Conservation (phyloP, 2,329 filamentous ascomycete species). For the Pseudocercospora macadamiae region DNA sequence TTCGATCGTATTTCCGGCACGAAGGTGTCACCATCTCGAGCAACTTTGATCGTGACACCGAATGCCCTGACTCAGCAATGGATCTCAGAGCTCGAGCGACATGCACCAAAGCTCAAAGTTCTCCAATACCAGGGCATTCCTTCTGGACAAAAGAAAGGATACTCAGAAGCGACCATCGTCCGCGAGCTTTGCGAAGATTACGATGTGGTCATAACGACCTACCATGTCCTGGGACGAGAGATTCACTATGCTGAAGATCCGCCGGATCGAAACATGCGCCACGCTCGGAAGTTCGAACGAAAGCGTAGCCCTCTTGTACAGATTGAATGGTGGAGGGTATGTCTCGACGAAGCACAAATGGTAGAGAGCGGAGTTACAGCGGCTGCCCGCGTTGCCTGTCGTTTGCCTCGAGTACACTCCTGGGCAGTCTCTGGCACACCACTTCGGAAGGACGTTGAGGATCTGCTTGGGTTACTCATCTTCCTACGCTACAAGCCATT, state of each 20-base stretch:
- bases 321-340: slow-evolving; percentile 85
- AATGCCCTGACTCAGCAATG: slow-evolving; percentile 65
- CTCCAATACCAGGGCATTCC: slow-evolving; percentile 59
- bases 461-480: slow-evolving; percentile 77
- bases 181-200: slow-evolving; percentile 49
- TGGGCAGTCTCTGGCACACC: slow-evolving; percentile 95
- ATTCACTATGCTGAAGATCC: slow-evolving; percentile 74
- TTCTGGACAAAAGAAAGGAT: slow-evolving; percentile 36
- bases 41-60: slow-evolving; percentile 66
- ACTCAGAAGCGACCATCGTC: slow-evolving; percentile 44
- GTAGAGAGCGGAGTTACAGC: slow-evolving; percentile 85
- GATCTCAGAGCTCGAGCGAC: slow-evolving; percentile 60
- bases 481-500: slow-evolving; percentile 83
- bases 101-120: slow-evolving; percentile 61
- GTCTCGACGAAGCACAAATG: slow-evolving; percentile 81
- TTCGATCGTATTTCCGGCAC: slow-evolving; percentile 46
- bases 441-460: slow-evolving; percentile 75
- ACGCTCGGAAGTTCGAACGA: slow-evolving; percentile 50
- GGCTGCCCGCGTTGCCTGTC: slow-evolving; percentile 76
- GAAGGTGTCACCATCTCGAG: slow-evolving; percentile 54
- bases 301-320: slow-evolving; percentile 78
- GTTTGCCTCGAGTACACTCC: slow-evolving; percentile 80
- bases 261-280: slow-evolving; percentile 70
- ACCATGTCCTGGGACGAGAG: slow-evolving; percentile 74
- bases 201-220: slow-evolving; percentile 66